Evolutionary conservation across 371 early-diverging fungal species (phyloP).

Genomic region (Rhizopus sp.): DNA sequence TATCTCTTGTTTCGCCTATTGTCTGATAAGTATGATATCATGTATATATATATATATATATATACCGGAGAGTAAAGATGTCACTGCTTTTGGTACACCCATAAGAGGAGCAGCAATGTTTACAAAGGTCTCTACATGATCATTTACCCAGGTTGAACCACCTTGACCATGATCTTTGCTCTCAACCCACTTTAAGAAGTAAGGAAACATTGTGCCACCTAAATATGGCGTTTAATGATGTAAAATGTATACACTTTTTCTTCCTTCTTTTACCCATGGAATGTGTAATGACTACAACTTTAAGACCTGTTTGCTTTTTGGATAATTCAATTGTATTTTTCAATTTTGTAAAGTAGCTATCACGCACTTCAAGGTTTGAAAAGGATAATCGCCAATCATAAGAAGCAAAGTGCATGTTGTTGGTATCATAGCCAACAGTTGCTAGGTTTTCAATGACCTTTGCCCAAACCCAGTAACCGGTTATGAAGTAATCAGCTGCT

Average conservation of each 20-base stretch:
- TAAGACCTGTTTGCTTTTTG: conserved; percentile 51
- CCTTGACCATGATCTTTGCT: conserved; percentile 73
- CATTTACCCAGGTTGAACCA: conserved; percentile 78
- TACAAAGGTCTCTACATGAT: conserved; percentile 82
- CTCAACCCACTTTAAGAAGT: conserved; percentile 94
- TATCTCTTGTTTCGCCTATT: conserved; percentile 85
- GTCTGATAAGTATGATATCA: not conserved
- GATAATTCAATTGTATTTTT: conserved; percentile 75
- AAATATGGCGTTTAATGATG: not conserved
- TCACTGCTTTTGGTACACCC: conserved; percentile 87
- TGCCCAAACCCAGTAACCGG: conserved; percentile 96
- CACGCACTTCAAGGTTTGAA: conserved; percentile 83
- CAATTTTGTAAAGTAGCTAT: conserved; percentile 82
- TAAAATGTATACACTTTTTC: no score
- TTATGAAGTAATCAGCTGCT: conserved; percentile 93
- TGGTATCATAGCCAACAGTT: conserved; percentile 87
- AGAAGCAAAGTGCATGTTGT: conserved; percentile 84
- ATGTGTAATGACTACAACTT: conserved; percentile 70
- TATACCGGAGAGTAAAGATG: conserved; percentile 63
- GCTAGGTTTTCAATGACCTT: conserved; percentile 84
- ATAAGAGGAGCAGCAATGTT: conserved; percentile 90
- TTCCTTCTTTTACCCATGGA: conserved; percentile 51
- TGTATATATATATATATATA: not conserved
- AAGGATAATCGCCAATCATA: conserved; percentile 95
- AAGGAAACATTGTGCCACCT: conserved; percentile 63